Base-by-base conservation (phyloP, 768 basidiomycete genomes). In the Lepiota venenata region DNA sequence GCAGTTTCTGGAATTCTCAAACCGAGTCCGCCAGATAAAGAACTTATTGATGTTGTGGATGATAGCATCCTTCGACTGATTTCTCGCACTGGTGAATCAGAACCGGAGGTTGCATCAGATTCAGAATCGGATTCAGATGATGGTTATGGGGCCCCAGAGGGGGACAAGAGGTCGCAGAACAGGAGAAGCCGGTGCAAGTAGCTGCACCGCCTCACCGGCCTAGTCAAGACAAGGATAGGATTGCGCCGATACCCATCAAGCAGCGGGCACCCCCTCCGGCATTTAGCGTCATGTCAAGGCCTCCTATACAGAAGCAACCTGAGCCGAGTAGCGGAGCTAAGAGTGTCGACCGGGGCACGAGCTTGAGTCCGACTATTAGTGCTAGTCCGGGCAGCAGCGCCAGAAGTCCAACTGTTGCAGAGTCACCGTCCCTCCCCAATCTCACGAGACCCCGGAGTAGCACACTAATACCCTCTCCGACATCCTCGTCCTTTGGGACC, bases 241-340 rank as follows among this genome's bases (percentile, higher is more conserved):
- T 81, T 48, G 73, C 79, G 16, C 84, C 84, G 8, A 84, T 84
- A 45, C 78, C 78, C 20, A 84, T 86, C 57, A 81, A 78, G 57
- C 72, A 77, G 61, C 75, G 82, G 29, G 69, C 77, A 44, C 79
- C 83, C 3, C 75, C 75, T 9, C 76, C 81, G 6, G 71, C 82
- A 22, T 86, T 86, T 61, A 81, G 80, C 55, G 84, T 86, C 43
- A 82, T 80, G 2, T 84, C 83, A 16, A 69, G 84, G 18, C 83
- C 84, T 18, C 70, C 74, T 45, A 64, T 79, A 25, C 63, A 65
- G 47, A 72, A 61, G 56, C 62, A 52, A 50, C 61, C 47, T 42
- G 61, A 50, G 7, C 51, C 35, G 35, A 9, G 58, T 50, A 15
- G 20, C 39, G 6, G 56, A 47, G 37, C 35, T 56, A 6, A 41